These are phyloP conservation scores for Ilex paraguariensis DNA, from an alignment of 305 asterid genomes.

Conservation along the genomic window DNA sequence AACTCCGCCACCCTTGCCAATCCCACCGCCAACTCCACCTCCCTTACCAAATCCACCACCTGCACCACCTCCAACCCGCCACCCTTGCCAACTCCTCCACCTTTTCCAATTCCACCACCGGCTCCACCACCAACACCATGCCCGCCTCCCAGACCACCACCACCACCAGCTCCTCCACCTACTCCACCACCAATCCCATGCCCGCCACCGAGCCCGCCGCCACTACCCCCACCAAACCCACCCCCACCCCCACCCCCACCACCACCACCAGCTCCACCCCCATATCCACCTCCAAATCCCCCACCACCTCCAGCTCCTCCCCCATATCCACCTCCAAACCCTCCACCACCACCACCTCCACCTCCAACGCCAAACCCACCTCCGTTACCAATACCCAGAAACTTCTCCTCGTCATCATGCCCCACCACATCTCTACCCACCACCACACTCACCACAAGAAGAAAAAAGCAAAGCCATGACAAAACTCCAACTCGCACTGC, in stretches of 20 bases:
- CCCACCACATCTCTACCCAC: no score
- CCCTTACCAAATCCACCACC: background rate
- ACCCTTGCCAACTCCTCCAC: background rate
- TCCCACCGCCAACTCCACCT: background rate
- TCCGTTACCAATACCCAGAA: background rate
- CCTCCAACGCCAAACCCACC: background rate
- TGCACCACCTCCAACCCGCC: background rate
- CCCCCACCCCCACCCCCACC: background rate
- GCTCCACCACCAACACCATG: background rate
- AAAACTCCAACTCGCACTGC: no score
- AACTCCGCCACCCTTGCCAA: background rate
- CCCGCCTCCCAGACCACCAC: background rate
- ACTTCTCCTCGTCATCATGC: no score
- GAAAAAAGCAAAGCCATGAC: no score
- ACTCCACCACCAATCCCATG: background rate
- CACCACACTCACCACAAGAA: no score
- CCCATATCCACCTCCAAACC: no score
- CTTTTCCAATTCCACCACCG: background rate
- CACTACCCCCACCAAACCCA: background rate
- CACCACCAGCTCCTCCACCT: background rate
- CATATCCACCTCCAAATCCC: background rate
- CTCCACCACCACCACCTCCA: constrained; percentile 6
- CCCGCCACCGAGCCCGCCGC: background rate
- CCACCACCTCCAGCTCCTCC: no score
- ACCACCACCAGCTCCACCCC: constrained; percentile 2